Conservation (phyloP, 257 asterid species). For the Linaria vulgaris region DNA sequence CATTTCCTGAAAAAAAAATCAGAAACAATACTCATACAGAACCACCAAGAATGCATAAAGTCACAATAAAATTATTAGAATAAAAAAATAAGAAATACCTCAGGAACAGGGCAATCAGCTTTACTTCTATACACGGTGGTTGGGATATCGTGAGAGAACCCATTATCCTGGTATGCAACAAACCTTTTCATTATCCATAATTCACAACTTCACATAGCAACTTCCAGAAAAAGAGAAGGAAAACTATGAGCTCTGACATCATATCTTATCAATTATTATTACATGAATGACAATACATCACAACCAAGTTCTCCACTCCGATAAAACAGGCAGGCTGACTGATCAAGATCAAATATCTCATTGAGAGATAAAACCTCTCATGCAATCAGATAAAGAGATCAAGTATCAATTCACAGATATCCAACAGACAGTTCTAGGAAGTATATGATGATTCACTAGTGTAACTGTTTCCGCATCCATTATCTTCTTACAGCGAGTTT, state of each 20-base stretch:
- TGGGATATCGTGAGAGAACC: slow-evolving; percentile 89
- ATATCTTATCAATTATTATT: not conserved
- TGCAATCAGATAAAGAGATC: not conserved
- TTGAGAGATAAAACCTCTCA: not conserved
- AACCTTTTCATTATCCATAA: slow-evolving; percentile 3
- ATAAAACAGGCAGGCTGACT: slow-evolving; percentile 11
- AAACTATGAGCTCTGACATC: slow-evolving; percentile 23
- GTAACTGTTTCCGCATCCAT: slow-evolving; percentile 1
- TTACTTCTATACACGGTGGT: slow-evolving; percentile 95
- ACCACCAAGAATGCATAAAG: slow-evolving; percentile 10
- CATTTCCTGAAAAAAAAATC: slow-evolving; percentile 69
- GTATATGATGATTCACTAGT: not conserved
- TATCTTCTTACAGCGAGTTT: not conserved
- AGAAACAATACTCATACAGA: slow-evolving; percentile 19
- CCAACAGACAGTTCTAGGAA: not conserved
- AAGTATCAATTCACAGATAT: slow-evolving; percentile 2
- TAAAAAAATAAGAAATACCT: slow-evolving; percentile 44
- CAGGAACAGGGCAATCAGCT: slow-evolving; percentile 98
- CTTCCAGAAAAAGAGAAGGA: slow-evolving; percentile 11
- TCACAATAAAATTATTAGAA: slow-evolving; percentile 12
- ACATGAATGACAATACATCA: not conserved
- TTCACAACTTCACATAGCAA: slow-evolving; percentile 16
- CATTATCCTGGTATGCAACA: slow-evolving; percentile 62
- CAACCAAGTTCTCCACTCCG: not conserved
- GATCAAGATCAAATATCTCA: slow-evolving; percentile 10